Base-by-base conservation (phyloP, 768 basidiomycete species). In the Leccinum broughii region DNA sequence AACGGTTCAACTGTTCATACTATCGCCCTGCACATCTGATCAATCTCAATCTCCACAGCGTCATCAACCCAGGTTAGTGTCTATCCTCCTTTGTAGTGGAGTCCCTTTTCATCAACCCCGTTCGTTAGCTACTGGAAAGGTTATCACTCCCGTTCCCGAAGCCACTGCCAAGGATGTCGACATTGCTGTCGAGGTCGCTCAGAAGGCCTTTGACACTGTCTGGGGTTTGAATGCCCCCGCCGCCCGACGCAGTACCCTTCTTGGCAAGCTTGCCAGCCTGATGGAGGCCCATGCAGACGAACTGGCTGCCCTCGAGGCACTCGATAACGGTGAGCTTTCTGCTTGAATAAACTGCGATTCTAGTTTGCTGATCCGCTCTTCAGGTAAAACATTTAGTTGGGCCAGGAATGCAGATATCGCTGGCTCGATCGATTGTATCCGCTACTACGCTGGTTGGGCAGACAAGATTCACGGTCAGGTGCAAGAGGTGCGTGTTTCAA, bases 371-470 rank as follows among this genome's bases (percentile, higher is more conserved):
- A 68, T 39, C 10, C 10, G 26, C n/a, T 35, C 22, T 13, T 34
- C 41, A 82, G 84, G 87, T 49, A 88, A 88, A 74, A 80, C 83
- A 2, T 87, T 78, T 68, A 35, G 55, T 10, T 77, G 74, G 70
- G 79, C 85, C 13, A 82, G 77, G 59, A 72, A 67, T 17, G 72
- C 66, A 0, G 90, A 91, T 63, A 70, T 90, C 2, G 66, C 68
- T 0, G 73, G 3, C 7, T 37, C 67, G 6, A 60, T 70, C n/a
- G 59, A 66, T 5, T 56, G 78, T 32, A 72, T 93, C 64, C 79
- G 84, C 35, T 96, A 95, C 77, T 98, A 89, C 67, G 91, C 86
- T 46, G 95, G 94, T 17, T 92, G 91, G 87, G 91, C 93, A 22
- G 94, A 95, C 78, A 96, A 95, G 77, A 75, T 89, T 56, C 77